A percentile compares a stretch with the other conserved stretches of the same genome.
These are phyloP conservation scores for Colletotrichum lupini DNA, from an alignment of 2,329 filamentous ascomycete species.

Conservation along the genomic window DNA sequence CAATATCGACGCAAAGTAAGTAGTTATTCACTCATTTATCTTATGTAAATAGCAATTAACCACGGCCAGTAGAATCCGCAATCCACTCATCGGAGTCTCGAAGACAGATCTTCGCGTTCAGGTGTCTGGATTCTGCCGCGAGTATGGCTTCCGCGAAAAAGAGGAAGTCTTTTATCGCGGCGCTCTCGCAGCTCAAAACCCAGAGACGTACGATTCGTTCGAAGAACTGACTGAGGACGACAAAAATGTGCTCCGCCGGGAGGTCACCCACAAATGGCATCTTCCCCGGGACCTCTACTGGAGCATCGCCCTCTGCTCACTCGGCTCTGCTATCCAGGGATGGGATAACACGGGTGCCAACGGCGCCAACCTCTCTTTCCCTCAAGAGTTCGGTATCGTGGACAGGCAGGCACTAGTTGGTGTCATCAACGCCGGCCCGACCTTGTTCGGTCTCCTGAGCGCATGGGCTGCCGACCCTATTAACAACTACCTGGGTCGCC, in stretches of 20 bases:
- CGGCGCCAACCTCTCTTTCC: constrained; percentile 52
- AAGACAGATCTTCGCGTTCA: constrained; percentile 38
- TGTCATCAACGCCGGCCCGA: constrained; percentile 60
- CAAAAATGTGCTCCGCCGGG: constrained; percentile 38
- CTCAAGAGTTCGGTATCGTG: constrained; percentile 47
- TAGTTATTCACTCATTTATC: too few relatives aligned
- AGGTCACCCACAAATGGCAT: constrained; percentile 44
- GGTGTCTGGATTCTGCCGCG: constrained; percentile 40
- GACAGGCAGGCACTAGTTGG: constrained; percentile 64
- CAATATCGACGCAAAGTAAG: constrained; percentile 47
- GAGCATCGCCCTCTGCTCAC: constrained; percentile 43
- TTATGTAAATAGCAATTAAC: background rate
- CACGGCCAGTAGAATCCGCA: constrained; percentile 38
- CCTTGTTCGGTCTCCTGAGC: constrained; percentile 38
- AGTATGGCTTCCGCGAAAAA: constrained; percentile 42
- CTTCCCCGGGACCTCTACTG: constrained; percentile 42
- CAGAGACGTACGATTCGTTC: constrained; percentile 35
- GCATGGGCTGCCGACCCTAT: constrained; percentile 51
- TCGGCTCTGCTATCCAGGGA: constrained; percentile 48
- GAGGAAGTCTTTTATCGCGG: constrained; percentile 42
- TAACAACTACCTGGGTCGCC: constrained; percentile 42
- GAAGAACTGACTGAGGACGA: constrained; percentile 41
- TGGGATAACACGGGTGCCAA: constrained; percentile 59
- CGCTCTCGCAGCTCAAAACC: constrained; percentile 43
- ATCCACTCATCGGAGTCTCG: constrained; percentile 41